phyloP scores from a whole-genome alignment of 257 asterid species.

The Solanum sejunctum region DNA sequence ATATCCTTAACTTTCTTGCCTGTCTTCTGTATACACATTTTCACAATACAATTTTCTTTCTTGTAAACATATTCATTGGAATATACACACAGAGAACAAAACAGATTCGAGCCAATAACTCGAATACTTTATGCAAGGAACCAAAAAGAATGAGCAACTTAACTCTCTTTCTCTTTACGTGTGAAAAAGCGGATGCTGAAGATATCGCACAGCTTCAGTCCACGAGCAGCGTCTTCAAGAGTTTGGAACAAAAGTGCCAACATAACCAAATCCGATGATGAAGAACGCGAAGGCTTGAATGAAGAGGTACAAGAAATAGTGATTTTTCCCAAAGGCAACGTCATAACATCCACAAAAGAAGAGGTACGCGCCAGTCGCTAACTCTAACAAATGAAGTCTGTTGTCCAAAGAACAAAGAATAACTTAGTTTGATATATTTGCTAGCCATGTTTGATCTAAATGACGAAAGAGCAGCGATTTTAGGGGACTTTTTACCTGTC shows the following conservation, averaged over 20 bases:
- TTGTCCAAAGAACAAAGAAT: background rate
- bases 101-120: constrained; percentile 30
- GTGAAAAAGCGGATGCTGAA: constrained; percentile 8
- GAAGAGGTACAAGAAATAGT: constrained; percentile 48
- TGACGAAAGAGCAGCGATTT: background rate
- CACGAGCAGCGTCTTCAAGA: constrained; percentile 11
- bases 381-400: constrained; percentile 64
- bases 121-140: constrained; percentile 29
- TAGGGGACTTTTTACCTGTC: constrained; percentile 24
- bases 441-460: background rate
- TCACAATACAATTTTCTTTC: background rate
- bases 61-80: background rate
- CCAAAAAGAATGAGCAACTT: constrained; percentile 29
- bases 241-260: constrained; percentile 58
- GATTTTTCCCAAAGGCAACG: constrained; percentile 47
- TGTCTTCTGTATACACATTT: background rate
- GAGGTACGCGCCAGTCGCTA: constrained; percentile 43
- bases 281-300: constrained; percentile 59
- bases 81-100: constrained; percentile 22
- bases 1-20: background rate
- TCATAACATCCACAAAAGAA: constrained; percentile 73
- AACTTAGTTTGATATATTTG: background rate
- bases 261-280: constrained; percentile 60
- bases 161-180: constrained; percentile 15
- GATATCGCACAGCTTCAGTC: background rate